Evolutionary conservation across 352 stramenopile species (phyloP), one percentile per base, ranked within the genome.

Genomic region (Phytophthora agathidicida): DNA sequence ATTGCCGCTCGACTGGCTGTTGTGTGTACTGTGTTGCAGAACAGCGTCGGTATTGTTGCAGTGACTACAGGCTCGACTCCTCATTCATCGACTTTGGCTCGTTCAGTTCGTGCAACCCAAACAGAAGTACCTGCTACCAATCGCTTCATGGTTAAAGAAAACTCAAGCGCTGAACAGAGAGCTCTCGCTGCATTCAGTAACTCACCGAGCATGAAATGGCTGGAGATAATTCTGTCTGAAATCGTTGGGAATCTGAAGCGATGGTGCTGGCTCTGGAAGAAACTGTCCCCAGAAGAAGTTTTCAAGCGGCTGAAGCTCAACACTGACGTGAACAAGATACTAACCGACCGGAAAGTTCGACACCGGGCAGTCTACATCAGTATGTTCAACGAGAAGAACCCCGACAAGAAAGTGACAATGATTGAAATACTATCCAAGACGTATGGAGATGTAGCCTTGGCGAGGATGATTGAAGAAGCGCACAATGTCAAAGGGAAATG

Each of bases 381-480:
- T 11, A 36, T 39, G n/a, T 23, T 49, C 42, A 49, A 36, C n/a
- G 36, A 49, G 26, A 20, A 49, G 42, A 22, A 47, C 24, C 39
- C 39, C 7, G 39, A 33, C 22, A 35, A 33, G 11, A 35, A 14
- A 14, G 24, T 47, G 39, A 14, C 39, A 9, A 35, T 47, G 39
- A 32, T 16, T 33, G 24, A 13, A 3, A 33, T 19, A 10, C n/a
- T 47, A 8, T 17, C 39, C 5, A 47, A 35, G 23, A 35, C 14
- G 10, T 47, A 47, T 24, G 39, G 39, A 17, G 39, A 47, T 23
- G 10, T 44, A n/a, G 7, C n/a, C 10, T 10, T 43, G 4, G 30
- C 53, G 17, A 43, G 6, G 5, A 56, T 62, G 43, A 56, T 62
- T 42, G 10, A 41, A 10, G 19, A 30, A 14, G 52, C 52, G 7